phyloP scores from a whole-genome alignment of 208 protist species.

The Acanthamoeba royreba region DNA sequence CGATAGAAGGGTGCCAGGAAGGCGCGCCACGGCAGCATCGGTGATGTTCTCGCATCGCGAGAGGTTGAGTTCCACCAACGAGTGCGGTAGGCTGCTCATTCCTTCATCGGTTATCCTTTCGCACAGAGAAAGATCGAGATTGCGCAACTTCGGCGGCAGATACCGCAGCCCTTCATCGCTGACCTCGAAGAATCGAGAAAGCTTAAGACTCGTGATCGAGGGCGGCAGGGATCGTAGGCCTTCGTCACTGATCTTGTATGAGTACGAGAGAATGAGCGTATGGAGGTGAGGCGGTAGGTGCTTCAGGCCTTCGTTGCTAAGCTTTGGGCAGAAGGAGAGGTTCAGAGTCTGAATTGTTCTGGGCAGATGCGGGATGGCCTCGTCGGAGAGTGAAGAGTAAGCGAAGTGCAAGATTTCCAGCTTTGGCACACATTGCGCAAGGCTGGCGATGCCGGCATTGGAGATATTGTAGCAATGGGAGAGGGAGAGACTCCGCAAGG shows the following conservation, averaged over 20 bases:
- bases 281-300: not conserved
- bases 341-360: not conserved
- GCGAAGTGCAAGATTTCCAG: not conserved
- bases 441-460: not conserved
- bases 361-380: not conserved
- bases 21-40: not conserved
- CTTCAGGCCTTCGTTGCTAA: not conserved
- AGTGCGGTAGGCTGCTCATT: not conserved
- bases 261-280: not conserved
- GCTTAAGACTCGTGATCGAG: not conserved
- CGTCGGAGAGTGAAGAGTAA: not conserved
- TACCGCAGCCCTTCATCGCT: not conserved
- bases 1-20: too few relatives aligned
- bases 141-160: not conserved
- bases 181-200: constrained; percentile 4
- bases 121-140: not conserved
- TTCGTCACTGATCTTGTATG: not conserved
- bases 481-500: not conserved
- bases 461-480: constrained; percentile 8
- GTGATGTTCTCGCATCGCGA: not conserved
- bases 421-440: not conserved
- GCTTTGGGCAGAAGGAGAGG: not conserved
- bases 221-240: not conserved
- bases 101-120: not conserved
- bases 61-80: not conserved